Percentiles rank a stretch among this genome's conserved stretches.
Conservation (phyloP, 768 basidiomycete species). For the Phlebiopsis gigantea region DNA sequence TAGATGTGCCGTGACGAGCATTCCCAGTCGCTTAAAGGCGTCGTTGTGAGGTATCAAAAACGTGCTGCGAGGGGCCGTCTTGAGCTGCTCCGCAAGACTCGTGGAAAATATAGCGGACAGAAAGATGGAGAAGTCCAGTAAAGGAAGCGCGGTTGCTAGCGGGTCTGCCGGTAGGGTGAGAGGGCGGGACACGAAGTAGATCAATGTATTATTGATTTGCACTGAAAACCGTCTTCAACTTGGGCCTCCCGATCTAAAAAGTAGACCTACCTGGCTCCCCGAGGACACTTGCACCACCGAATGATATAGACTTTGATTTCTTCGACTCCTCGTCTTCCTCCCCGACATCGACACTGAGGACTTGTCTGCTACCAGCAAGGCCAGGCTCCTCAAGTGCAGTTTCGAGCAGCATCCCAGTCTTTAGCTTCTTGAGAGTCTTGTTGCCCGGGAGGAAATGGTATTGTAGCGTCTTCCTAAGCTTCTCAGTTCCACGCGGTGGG, state of each 20-base stretch:
- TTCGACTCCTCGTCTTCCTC: slow-evolving; percentile 41
- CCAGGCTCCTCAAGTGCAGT: slow-evolving; percentile 74
- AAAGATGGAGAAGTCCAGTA: slow-evolving; percentile 85
- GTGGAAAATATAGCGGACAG: slow-evolving; percentile 88
- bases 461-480: slow-evolving; percentile 66
- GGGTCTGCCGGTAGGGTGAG: slow-evolving; percentile 79
- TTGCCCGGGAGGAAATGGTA: slow-evolving; percentile 92
- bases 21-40: slow-evolving; percentile 85
- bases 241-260: background rate
- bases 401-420: slow-evolving; percentile 69
- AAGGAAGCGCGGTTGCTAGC: slow-evolving; percentile 73
- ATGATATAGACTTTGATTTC: slow-evolving; percentile 60
- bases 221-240: slow-evolving; percentile 38
- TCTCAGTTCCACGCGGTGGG: slow-evolving; percentile 60
- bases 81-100: slow-evolving; percentile 65
- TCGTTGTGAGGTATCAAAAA: slow-evolving; percentile 83
- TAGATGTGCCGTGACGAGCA: slow-evolving; percentile 81
- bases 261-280: slow-evolving; percentile 63
- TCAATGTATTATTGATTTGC: slow-evolving; percentile 66
- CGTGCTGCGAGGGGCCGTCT: slow-evolving; percentile 63
- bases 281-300: slow-evolving; percentile 78
- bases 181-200: slow-evolving; percentile 86
- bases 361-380: slow-evolving; percentile 63
- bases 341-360: slow-evolving; percentile 62
- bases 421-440: slow-evolving; percentile 65